These are phyloP conservation scores for Pythium sukuiense DNA, from an alignment of 352 stramenopile species.

Conservation along the genomic window DNA sequence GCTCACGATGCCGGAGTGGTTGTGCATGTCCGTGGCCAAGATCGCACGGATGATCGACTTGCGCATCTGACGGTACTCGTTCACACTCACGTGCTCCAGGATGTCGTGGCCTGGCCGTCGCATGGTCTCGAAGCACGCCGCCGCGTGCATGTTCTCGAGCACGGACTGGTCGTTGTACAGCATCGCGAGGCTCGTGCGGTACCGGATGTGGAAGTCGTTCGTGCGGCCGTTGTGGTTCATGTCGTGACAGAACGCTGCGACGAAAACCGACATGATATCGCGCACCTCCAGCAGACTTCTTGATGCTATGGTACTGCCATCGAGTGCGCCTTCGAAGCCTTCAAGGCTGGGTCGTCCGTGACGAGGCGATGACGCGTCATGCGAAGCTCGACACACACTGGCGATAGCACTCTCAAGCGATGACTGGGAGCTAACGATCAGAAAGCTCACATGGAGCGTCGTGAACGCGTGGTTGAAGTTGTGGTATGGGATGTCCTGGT, in stretches of 20 bases:
- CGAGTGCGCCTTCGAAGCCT: background rate
- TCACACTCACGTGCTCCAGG: constrained; percentile 39
- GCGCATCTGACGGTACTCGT: constrained; percentile 52
- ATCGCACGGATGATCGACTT: constrained; percentile 80
- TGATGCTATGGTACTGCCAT: background rate
- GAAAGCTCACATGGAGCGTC: constrained; percentile 80
- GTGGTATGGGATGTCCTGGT: constrained; percentile 85
- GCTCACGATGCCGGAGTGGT: constrained; percentile 68
- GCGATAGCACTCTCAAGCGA: constrained; percentile 29
- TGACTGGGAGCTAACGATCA: constrained; percentile 61
- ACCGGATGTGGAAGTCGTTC: constrained; percentile 88
- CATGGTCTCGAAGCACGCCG: constrained; percentile 81
- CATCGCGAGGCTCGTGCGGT: constrained; percentile 71
- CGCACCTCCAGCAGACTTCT: constrained; percentile 42
- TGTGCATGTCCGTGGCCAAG: constrained; percentile 83
- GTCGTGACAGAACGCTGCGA: constrained; percentile 84
- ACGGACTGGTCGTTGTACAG: constrained; percentile 89
- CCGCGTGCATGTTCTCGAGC: constrained; percentile 88
- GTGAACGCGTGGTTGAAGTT: constrained; percentile 86
- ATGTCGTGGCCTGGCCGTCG: constrained; percentile 67
- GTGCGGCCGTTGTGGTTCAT: constrained; percentile 88
- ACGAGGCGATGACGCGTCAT: constrained; percentile 20
- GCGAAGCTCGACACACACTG: constrained; percentile 15
- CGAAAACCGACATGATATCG: constrained; percentile 74
- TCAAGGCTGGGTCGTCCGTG: background rate